Percentiles rank a stretch among this genome's conserved stretches.
Evolutionary conservation across 1,284 basidiomycete genomes (phyloP).

Genomic region (Trichosporon asahii): DNA sequence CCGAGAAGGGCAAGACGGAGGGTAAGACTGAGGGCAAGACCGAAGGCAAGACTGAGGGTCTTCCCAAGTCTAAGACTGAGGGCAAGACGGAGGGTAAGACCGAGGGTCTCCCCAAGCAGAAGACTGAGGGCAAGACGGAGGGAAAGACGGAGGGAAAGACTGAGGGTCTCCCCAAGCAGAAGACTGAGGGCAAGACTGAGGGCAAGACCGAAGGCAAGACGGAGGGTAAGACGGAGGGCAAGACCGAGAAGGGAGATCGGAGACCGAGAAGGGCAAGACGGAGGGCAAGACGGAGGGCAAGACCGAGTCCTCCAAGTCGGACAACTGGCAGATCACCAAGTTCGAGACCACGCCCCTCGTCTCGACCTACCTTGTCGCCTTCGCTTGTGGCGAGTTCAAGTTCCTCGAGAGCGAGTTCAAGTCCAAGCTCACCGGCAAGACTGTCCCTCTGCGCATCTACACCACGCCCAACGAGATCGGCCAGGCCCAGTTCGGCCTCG

Average conservation of each 20-base stretch:
- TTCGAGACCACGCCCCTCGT: constrained; percentile 76
- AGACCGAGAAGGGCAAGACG: constrained; percentile 53
- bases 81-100: constrained; percentile 50
- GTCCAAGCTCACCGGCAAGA: constrained; percentile 77
- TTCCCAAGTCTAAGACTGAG: constrained; percentile 49
- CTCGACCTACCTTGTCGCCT: constrained; percentile 89
- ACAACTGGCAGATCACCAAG: constrained; percentile 70
- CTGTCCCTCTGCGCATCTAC: constrained; percentile 80
- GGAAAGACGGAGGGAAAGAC: constrained; percentile 48
- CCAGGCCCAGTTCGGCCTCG: constrained; percentile 66
- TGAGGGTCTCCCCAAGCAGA: constrained; percentile 29
- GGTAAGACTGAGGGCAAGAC: constrained; percentile 50
- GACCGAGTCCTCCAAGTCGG: constrained; percentile 24
- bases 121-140: constrained; percentile 49
- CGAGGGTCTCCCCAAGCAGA: constrained; percentile 28
- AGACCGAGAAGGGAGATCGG: constrained; percentile 44
- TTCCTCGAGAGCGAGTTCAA: constrained; percentile 71
- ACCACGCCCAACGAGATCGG: constrained; percentile 83
- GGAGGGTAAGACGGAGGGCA: constrained; percentile 43
- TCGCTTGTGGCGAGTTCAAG: constrained; percentile 79
- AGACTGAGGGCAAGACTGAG: constrained; percentile 53
- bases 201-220: constrained; percentile 29
- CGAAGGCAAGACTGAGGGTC: constrained; percentile 24
- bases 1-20: constrained; percentile 33
- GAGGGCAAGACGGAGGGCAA: constrained; percentile 30